Base-by-base conservation (phyloP, 306 rosid species). In the Sophora flavescens region DNA sequence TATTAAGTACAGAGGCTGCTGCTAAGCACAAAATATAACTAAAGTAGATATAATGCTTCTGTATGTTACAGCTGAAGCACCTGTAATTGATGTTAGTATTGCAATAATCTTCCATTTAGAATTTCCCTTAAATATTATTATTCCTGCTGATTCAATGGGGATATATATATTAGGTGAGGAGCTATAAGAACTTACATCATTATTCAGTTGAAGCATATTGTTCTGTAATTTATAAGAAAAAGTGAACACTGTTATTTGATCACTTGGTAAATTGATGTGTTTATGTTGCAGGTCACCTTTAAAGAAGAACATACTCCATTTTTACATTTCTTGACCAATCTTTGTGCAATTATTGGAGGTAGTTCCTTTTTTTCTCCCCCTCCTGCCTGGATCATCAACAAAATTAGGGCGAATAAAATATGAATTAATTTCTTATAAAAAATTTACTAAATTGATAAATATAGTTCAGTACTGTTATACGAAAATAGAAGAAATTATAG, bases 331-430 rank as follows among this genome's bases (percentile, higher is more conserved):
- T 51, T 93, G 87, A 93, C 98, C 72, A 86, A 89, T 77, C 32
- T 93, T 74, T 91, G 89, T 80, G 98, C 98, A 73, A 91, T 93
- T 62, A 60, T 93, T 79, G 98, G 98, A 89, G 98, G 98, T 93
- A 89, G 5, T 52, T 12, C 35, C 63, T 65, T 44, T 48, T 78
- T 64, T 65, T 83, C 71, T 45, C 77, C 72, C 45, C 57, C 22
- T 77, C 61, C 39, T 71, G 22, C 16, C 68, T 17, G 42, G 16
- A 38, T 30, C 15, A 63, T 45, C 44, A 44, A 52, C 42, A 36
- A 68, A 71, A 30, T 35, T 44, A 51, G 74, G 22, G 42, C 32
- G 45, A 18, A 44, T 32, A 30, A 50, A 62, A 6, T 39, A 39
- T 9, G 9, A 30, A 30, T 28, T 48, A 12, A 8, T 28, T 73